phyloP scores from a whole-genome alignment of 1,284 basidiomycete species.

The Ganoderma leucocontextum region DNA sequence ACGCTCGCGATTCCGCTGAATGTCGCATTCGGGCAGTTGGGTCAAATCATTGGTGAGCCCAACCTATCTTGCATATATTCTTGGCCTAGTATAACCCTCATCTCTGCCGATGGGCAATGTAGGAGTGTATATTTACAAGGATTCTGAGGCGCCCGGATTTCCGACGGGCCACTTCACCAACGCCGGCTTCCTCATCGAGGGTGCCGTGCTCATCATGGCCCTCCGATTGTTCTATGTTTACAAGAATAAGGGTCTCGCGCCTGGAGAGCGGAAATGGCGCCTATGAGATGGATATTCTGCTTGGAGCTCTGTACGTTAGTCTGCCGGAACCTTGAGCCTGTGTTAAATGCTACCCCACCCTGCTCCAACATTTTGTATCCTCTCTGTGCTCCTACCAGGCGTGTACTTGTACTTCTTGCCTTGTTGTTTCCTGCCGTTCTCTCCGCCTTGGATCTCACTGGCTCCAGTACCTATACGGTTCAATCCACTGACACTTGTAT shows the following conservation, averaged over 20 bases:
- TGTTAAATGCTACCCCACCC: not conserved
- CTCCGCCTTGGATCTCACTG: too few relatives aligned
- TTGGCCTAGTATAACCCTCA: not conserved
- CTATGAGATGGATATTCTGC: slow-evolving; percentile 9
- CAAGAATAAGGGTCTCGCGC: slow-evolving; percentile 27
- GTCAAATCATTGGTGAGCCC: slow-evolving; percentile 43
- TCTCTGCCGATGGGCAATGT: not conserved
- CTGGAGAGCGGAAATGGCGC: slow-evolving; percentile 30
- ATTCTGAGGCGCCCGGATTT: slow-evolving; percentile 41
- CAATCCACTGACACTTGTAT: too few relatives aligned
- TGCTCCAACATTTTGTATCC: not conserved
- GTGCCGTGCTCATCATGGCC: slow-evolving; percentile 32
- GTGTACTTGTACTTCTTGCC: not conserved
- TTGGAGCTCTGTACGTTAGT: not conserved
- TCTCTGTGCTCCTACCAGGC: not conserved
- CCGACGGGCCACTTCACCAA: slow-evolving; percentile 48
- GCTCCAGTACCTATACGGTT: too few relatives aligned
- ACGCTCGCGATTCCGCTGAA: slow-evolving; percentile 46
- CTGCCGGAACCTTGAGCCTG: not conserved
- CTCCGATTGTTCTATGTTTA: slow-evolving; percentile 30
- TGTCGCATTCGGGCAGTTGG: slow-evolving; percentile 45
- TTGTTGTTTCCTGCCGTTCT: not conserved
- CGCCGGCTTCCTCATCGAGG: slow-evolving; percentile 39
- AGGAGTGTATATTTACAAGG: slow-evolving; percentile 49
- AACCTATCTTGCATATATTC: not conserved